phyloP scores from a whole-genome alignment of 805 yeast genomes.

The Candida morakotiae region DNA sequence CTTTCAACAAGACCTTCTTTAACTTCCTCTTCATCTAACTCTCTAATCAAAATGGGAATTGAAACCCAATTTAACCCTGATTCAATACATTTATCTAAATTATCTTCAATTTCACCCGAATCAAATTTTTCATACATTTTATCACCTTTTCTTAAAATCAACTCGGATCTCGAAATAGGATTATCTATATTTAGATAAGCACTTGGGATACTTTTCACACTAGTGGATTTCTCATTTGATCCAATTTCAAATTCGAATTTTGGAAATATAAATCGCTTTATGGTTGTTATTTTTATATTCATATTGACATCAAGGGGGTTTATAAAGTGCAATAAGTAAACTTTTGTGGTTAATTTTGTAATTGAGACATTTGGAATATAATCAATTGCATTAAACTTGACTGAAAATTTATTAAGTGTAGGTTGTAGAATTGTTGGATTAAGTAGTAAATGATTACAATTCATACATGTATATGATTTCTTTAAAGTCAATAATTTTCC shows the following conservation, averaged over 20 bases:
- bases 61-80: conserved; percentile 31
- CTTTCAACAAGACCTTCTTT: no score
- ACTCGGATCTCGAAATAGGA: conserved; percentile 27
- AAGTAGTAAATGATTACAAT: conserved; percentile 24
- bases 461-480: conserved; percentile 21
- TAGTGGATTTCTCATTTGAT: conserved; percentile 15
- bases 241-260: conserved; percentile 18
- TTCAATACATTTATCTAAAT: conserved; percentile 17
- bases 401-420: conserved; percentile 20
- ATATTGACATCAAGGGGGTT: conserved; percentile 26
- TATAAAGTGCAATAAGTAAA: conserved; percentile 24
- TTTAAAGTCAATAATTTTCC: conserved; percentile 23
- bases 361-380: conserved; percentile 25
- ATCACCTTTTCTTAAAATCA: conserved; percentile 11
- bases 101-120: conserved; percentile 11
- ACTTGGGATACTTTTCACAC: conserved; percentile 33
- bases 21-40: no score
- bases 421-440: conserved; percentile 22
- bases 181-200: conserved; percentile 26
- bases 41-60: conserved; percentile 23
- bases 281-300: conserved; percentile 5
- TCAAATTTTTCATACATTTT: conserved; percentile 8
- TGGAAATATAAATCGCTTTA: conserved; percentile 17
- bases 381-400: conserved; percentile 32
- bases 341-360: conserved; percentile 12